These are phyloP conservation scores for Russula vinacea DNA, from an alignment of 768 basidiomycete genomes.

Conservation along the genomic window DNA sequence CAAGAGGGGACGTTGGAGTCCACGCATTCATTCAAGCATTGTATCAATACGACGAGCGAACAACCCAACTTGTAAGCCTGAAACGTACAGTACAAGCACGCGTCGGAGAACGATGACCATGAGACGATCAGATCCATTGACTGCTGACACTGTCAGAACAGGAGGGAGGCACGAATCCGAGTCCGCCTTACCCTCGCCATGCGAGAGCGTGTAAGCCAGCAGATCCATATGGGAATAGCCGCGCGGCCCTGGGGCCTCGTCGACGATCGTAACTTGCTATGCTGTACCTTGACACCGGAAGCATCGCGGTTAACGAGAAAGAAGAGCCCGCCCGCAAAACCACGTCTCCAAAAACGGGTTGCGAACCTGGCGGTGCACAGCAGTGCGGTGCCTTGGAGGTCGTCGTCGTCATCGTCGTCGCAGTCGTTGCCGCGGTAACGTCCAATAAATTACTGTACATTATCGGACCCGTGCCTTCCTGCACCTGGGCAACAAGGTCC, in stretches of 20 bases:
- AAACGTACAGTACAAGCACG: no score
- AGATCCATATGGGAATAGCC: neutral
- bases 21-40: constrained; percentile 2
- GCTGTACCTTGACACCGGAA: neutral
- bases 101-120: no score
- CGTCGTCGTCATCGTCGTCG: neutral
- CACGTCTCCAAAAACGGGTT: neutral
- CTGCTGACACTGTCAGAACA: neutral
- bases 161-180: neutral
- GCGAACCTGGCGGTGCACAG: neutral
- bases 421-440: neutral
- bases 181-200: neutral
- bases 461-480: neutral
- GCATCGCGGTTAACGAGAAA: neutral
- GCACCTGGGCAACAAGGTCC: neutral
- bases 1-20: neutral
- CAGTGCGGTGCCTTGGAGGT: neutral
- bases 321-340: neutral
- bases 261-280: neutral
- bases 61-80: neutral
- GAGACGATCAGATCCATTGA: neutral
- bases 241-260: neutral
- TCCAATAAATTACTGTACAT: neutral
- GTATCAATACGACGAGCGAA: neutral
- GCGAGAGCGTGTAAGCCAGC: no score